These are phyloP conservation scores for Panus rudis DNA, from an alignment of 768 basidiomycete genomes.

Conservation along the genomic window DNA sequence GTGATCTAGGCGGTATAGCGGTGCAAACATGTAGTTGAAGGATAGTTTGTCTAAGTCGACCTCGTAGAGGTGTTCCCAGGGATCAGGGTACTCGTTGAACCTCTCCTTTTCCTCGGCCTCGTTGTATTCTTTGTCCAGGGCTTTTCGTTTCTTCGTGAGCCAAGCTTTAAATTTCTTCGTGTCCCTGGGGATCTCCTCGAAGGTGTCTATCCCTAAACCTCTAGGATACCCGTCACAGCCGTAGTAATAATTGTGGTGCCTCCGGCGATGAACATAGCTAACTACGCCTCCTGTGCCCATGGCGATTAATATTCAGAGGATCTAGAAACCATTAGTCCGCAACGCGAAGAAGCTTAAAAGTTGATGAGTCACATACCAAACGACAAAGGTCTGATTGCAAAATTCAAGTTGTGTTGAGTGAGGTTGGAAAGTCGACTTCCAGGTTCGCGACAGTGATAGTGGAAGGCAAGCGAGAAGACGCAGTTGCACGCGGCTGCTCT, in stretches of 20 bases:
- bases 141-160: background rate
- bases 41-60: conserved; percentile 1
- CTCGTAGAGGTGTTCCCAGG: conserved; percentile 2
- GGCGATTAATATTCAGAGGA: too few relatives aligned
- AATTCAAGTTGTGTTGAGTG: too few relatives aligned
- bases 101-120: background rate
- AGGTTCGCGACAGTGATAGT: too few relatives aligned
- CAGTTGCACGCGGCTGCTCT: too few relatives aligned
- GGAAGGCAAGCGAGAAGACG: too few relatives aligned
- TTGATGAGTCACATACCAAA: too few relatives aligned
- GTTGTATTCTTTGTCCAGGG: background rate
- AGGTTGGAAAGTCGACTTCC: too few relatives aligned
- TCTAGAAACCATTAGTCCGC: too few relatives aligned
- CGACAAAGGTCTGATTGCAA: too few relatives aligned
- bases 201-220: background rate
- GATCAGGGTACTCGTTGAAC: background rate
- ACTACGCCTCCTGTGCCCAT: conserved; percentile 2
- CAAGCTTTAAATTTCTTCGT: background rate
- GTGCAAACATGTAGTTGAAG: background rate
- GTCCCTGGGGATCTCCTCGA: background rate
- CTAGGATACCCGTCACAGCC: too few relatives aligned
- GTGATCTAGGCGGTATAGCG: conserved; percentile 1
- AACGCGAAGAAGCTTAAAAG: too few relatives aligned
- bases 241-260: too few relatives aligned
- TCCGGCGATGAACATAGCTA: background rate